Evolutionary conservation across 1,284 basidiomycete species (phyloP), one percentile per base, ranked within the genome.

Genomic region (Pisolithus thermaeus): DNA sequence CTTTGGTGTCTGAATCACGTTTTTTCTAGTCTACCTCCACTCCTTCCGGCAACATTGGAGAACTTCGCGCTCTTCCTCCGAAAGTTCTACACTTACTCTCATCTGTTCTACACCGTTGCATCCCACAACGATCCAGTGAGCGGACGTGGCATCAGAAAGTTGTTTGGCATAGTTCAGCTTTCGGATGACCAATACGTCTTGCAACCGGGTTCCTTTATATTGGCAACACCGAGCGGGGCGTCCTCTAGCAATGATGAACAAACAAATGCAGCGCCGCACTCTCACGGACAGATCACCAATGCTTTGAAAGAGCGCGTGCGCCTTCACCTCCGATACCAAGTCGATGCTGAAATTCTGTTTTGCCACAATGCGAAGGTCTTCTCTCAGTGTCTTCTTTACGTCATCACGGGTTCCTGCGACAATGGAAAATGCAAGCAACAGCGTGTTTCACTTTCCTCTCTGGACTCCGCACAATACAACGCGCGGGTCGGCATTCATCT

Each of bases 131-230:
- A 73, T 40, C 70, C 71, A 3, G 58, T 64, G 44, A 38, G 57
- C 0, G 49, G 50, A 27, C 18, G 47, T 0, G 55, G 54, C 0
- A 59, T 73, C 22, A 67, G 57, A 36, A 68, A 59, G 37, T 50
- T 81, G 1, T 77, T 81, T 51, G 68, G 68, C 6, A 69, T 79
- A 25, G 53, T 52, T 6, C 54, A 57, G 6, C 55, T 61, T 9
- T 58, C 59, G 3, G 61, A 65, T 46, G 62, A 64, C 2, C 59
- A 62, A 16, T 64, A 67, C 49, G 2, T 58, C 1, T 28, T 75
- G n/a, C 58, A 49, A 0, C 44, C 41, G 5, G 61, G 58, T 0
- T 8, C 28, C 5, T 45, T 45, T 9, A 14, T 45, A 16, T 45
- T 18, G 16, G 27, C n/a, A 4, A 30, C n/a, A 9, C 7, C 43